Evolutionary conservation across 1,139 yeast species (phyloP).

Genomic region (Taphrina wiesneri): DNA sequence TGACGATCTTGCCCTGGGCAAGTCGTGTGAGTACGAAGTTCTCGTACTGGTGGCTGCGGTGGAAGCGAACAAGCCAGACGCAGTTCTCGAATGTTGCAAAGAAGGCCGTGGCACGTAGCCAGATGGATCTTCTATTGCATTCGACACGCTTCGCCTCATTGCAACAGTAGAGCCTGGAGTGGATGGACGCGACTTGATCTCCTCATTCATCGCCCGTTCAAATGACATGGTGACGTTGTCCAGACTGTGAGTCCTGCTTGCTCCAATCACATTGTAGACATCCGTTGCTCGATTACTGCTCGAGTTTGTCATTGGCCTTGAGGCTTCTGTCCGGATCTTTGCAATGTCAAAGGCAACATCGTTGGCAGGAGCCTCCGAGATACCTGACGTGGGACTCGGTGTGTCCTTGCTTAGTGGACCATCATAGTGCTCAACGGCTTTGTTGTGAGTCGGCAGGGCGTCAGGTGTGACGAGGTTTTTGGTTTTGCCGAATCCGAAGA

Average conservation of each 20-base stretch:
- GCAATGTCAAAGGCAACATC: conserved; percentile 17
- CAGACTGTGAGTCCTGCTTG: conserved; percentile 13
- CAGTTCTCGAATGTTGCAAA: conserved; percentile 8
- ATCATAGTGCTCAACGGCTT: neutral
- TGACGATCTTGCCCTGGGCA: too few species aligned
- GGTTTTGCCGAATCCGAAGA: conserved; percentile 21
- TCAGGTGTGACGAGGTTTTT: conserved; percentile 29
- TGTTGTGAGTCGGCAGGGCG: conserved; percentile 17
- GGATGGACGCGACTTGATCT: neutral
- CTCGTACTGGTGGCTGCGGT: neutral
- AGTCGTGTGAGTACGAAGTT: neutral
- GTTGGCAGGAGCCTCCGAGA: neutral
- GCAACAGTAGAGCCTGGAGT: neutral
- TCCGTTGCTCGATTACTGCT: neutral
- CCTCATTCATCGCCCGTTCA: neutral
- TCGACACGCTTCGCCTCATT: neutral
- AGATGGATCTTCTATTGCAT: neutral
- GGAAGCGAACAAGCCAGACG: neutral
- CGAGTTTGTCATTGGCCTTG: neutral
- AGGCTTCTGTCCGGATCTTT: conserved; percentile 25
- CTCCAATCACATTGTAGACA: neutral
- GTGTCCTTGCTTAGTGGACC: neutral
- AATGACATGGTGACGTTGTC: conserved; percentile 12
- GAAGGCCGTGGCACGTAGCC: conserved; percentile 22
- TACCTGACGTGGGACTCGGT: neutral